Base-by-base conservation (phyloP, 2,329 filamentous ascomycete species). In the Claviceps maximensis region DNA sequence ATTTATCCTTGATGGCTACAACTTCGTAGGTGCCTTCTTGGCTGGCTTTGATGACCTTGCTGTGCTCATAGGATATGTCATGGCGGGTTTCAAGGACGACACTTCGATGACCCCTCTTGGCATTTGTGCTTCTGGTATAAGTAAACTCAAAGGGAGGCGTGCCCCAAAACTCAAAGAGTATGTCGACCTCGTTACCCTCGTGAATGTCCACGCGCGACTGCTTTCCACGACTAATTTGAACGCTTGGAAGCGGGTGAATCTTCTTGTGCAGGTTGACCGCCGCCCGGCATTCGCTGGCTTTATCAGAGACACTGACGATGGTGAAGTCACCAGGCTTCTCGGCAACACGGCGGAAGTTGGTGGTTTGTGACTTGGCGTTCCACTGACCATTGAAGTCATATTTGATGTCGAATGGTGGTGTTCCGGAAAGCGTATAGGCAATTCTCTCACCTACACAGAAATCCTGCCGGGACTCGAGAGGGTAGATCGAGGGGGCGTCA, bases 11-110 rank as follows among this genome's bases (percentile, higher is more conserved):
- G 69, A 98, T 95, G 12, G 88, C 85, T 31, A 97, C 87, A 19
- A 98, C 91, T 71, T 98, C 93, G 65, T 98, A 98, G 59, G 89
- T 95, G 49, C 93, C 93, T 74, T 97, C 93, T 65, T 95, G 87
- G 60, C 85, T 89, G 27, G 90, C 89, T 61, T 83, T 83, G 61
- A 97, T 80, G 27, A 82, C 80, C 76, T 95, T 90, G 62, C 74
- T 83, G 66, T 88, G 79, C 62, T 94, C 88, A 57, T 90, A 80
- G 49, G 86, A 91, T 19, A 86, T 76, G 61, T 96, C 90, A 59
- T 93, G 89, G 60, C 87, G 82, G 58, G 94, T 96, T 71, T 98
- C 94, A 19, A 98, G 76, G 36, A 98, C 80, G 61, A 83, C 77
- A 40, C 84, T 82, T 63, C 83, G 86, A 67, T 89, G 87, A 1